phyloP scores from a whole-genome alignment of 1,139 yeast genomes.

The Yamadazyma diospyri region DNA sequence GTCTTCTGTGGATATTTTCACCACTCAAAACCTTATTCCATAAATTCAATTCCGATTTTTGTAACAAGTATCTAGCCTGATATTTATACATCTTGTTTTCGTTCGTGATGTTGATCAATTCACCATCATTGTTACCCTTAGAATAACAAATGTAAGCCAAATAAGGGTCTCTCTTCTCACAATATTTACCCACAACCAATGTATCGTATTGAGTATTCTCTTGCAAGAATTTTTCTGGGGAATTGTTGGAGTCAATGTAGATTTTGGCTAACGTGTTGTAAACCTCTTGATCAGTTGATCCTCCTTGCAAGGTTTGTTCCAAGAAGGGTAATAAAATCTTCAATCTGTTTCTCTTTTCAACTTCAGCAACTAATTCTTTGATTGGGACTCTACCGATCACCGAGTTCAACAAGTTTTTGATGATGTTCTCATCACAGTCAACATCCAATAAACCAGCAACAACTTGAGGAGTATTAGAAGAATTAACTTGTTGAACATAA shows the following conservation, averaged over 20 bases:
- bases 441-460: slow-evolving; percentile 94
- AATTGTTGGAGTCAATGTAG: slow-evolving; percentile 94
- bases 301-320: slow-evolving; percentile 84
- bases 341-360: slow-evolving; percentile 92
- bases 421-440: slow-evolving; percentile 90
- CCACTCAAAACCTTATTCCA: slow-evolving; percentile 78
- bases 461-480: slow-evolving; percentile 93
- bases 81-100: slow-evolving; percentile 98
- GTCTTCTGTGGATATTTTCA: slow-evolving; percentile 85
- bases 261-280: slow-evolving; percentile 95
- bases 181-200: slow-evolving; percentile 91
- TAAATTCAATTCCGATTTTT: slow-evolving; percentile 75
- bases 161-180: slow-evolving; percentile 99
- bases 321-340: slow-evolving; percentile 89
- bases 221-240: slow-evolving; percentile 93
- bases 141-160: slow-evolving; percentile 96
- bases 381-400: slow-evolving; percentile 96
- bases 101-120: slow-evolving; percentile 85
- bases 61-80: slow-evolving; percentile 91
- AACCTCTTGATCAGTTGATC: slow-evolving; percentile 87
- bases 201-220: slow-evolving; percentile 91
- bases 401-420: slow-evolving; percentile 74
- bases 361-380: slow-evolving; percentile 84
- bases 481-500: slow-evolving; percentile 95
- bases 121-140: slow-evolving; percentile 89